Conservation (phyloP, 345 rosid genomes). For the Rhodamnia argentea region DNA sequence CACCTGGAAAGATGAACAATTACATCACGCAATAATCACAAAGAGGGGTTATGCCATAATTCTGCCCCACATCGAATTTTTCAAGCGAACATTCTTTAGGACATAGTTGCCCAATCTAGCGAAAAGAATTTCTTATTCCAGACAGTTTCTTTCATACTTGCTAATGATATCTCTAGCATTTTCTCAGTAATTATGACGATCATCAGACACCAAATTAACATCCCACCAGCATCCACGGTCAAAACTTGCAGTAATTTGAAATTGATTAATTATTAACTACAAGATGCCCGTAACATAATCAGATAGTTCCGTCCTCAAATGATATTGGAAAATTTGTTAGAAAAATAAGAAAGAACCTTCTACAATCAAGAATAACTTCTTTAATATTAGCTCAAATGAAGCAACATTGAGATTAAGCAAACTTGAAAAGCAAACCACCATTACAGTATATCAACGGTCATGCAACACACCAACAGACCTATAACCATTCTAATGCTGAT, state of each 20-base stretch:
- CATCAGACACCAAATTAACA: no score
- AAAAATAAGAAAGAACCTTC: not conserved
- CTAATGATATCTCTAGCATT: no score
- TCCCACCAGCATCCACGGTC: no score
- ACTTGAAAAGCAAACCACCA: not conserved
- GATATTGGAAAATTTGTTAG: not conserved
- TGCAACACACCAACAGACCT: not conserved
- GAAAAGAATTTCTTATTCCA: no score
- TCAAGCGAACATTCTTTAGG: not conserved
- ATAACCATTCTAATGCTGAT: not conserved
- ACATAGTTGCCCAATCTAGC: not conserved
- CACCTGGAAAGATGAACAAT: constrained; percentile 40
- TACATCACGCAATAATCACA: not conserved
- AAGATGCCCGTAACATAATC: not conserved
- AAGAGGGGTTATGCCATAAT: not conserved
- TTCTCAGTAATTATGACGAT: no score
- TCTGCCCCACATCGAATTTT: not conserved
- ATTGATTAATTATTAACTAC: no score
- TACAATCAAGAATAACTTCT: not conserved
- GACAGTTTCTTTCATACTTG: no score
- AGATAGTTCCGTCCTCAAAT: not conserved
- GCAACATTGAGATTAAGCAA: not conserved
- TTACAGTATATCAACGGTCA: not conserved
- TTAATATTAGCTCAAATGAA: not conserved
- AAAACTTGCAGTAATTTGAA: no score